Evolutionary conservation across 768 basidiomycete species (phyloP), one percentile per base, ranked within the genome.

Genomic region (Cyathus striatus): DNA sequence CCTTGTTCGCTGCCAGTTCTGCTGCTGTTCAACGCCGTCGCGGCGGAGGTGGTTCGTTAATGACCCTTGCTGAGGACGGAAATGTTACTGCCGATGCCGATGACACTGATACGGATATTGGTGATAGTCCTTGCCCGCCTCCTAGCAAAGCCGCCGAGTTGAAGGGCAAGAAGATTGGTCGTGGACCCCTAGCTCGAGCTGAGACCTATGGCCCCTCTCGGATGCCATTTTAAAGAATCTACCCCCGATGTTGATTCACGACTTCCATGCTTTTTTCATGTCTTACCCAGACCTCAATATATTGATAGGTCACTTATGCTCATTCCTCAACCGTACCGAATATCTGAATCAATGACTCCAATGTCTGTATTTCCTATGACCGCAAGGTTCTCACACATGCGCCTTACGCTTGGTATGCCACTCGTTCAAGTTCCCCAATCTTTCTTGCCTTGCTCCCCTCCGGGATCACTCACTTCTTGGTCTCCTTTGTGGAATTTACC

Each of bases 71-170:
- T 6, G 86, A 88, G 59, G 83, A 84, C 45, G 71, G 69, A n/a
- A 80, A 79, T 52, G 64, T 68, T 6, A 75, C 76, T 9, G 65
- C 69, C 25, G 80, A 82, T 23, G 75, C 73, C 23, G 87, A 89
- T 30, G 87, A 87, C 44, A 86, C 83, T 34, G 86, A 87, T 42
- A 79, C 77, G 4, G 86, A 89, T 51, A 61, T 89, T 34, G 89
- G 87, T 12, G 89, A 88, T 53, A 92, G 90, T 53, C 91, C 91
- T 4, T 95, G 91, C 64, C 89, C 89, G 2, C 83, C 88, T 37
- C 81, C 85, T 9, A 79, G 73, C 24, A 87, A 84, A 55, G 66
- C 64, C 30, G 59, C 64, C 34, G 61, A 65, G 17, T 70, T 77
- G 42, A 82, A 83, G 59, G 69, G 64, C 55, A 86, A 81, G 64